phyloP scores from a whole-genome alignment of 2,329 filamentous ascomycete species.

The Fusarium foetens region DNA sequence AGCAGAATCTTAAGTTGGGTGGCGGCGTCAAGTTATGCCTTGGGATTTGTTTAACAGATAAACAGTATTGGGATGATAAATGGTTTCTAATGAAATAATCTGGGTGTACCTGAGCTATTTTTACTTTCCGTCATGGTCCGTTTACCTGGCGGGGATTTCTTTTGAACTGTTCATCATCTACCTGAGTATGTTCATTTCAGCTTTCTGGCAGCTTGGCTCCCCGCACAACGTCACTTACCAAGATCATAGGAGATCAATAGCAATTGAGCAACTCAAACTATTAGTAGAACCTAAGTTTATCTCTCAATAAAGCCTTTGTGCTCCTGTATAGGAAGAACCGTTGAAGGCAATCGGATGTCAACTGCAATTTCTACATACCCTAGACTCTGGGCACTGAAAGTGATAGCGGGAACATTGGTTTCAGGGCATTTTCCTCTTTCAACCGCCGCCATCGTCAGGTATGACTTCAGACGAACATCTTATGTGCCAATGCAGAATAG shows the following conservation, averaged over 20 bases:
- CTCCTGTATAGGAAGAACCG: background rate
- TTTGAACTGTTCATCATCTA: too few relatives aligned
- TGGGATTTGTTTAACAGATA: background rate
- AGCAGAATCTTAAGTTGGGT: too few relatives aligned
- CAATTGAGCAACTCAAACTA: background rate
- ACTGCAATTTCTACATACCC: background rate
- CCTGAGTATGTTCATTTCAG: too few relatives aligned
- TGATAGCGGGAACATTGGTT: background rate
- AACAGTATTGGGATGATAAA: rapidly evolving
- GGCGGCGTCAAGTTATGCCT: background rate
- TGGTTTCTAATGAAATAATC: too few relatives aligned
- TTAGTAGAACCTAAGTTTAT: rapidly evolving
- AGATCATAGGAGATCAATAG: rapidly evolving
- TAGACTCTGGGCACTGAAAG: background rate
- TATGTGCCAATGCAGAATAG: background rate
- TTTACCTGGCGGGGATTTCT: too few relatives aligned
- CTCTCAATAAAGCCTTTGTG: rapidly evolving
- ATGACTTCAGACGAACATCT: background rate
- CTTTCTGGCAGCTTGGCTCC: too few relatives aligned
- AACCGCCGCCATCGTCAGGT: background rate
- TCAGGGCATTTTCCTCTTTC: background rate
- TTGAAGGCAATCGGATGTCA: background rate
- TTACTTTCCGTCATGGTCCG: too few relatives aligned
- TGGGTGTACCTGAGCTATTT: too few relatives aligned
- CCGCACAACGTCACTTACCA: too few relatives aligned